Evolutionary conservation across 2,329 filamentous ascomycete genomes (phyloP).

Genomic region (Biscogniauxia marginata): DNA sequence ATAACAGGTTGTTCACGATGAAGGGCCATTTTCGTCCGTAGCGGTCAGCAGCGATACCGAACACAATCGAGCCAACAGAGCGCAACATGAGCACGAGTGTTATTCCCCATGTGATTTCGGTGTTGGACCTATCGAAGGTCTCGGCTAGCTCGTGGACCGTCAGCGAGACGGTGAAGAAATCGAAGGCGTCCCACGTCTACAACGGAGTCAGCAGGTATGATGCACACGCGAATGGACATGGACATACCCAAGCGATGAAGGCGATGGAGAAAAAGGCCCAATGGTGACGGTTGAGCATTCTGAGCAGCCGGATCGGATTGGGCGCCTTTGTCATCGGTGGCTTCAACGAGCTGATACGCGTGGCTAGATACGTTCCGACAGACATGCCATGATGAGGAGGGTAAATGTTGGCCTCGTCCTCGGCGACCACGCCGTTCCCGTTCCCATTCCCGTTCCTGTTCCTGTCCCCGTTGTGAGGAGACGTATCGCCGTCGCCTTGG

Average conservation of each 20-base stretch:
- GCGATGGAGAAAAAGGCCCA: conserved; percentile 57
- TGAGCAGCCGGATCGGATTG: conserved; percentile 51
- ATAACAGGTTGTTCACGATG: conserved; percentile 70
- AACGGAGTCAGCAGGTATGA: not conserved
- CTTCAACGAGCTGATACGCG: conserved; percentile 55
- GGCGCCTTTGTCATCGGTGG: conserved; percentile 54
- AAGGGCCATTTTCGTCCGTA: conserved; percentile 70
- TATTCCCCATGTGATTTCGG: conserved; percentile 64
- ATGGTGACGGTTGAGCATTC: conserved; percentile 48
- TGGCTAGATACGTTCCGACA: conserved; percentile 44
- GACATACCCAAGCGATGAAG: conserved; percentile 55
- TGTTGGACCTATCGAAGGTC: conserved; percentile 51
- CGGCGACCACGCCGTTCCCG: too few relatives aligned
- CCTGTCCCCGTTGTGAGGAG: too few relatives aligned
- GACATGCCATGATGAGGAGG: conserved; percentile 51
- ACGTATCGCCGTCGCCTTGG: too few relatives aligned
- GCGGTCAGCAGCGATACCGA: conserved; percentile 54
- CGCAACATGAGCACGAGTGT: conserved; percentile 63
- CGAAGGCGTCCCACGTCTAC: conserved; percentile 63
- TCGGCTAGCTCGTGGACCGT: conserved; percentile 54
- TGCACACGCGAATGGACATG: not conserved
- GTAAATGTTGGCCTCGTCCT: conserved; percentile 26
- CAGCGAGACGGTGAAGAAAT: conserved; percentile 65
- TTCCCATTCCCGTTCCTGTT: too few relatives aligned
- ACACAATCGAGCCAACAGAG: conserved; percentile 52